Evolutionary conservation across 2,329 filamentous ascomycete genomes (phyloP).

Genomic region (Aspergillus eucalypticola): DNA sequence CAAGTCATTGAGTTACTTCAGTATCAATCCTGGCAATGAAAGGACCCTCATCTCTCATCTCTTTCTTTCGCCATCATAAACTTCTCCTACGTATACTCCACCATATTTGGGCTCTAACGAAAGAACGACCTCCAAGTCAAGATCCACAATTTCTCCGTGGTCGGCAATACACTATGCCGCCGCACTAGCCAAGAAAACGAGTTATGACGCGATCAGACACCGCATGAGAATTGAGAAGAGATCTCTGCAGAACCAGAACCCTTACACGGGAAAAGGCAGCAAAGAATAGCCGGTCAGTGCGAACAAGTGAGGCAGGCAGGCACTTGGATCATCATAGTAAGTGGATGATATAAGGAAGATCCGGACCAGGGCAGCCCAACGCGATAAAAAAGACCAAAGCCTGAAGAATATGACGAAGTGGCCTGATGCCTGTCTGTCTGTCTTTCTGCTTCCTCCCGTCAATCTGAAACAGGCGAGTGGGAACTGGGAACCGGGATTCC

Average conservation of each 20-base stretch:
- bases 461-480: background rate
- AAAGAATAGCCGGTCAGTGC: background rate
- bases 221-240: background rate
- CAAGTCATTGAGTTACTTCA: too few species aligned
- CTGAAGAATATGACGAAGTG: conserved; percentile 1
- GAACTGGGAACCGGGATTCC: background rate
- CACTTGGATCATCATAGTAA: background rate
- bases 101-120: background rate
- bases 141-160: conserved; percentile 7
- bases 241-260: background rate
- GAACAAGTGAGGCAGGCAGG: background rate
- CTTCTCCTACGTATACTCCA: background rate
- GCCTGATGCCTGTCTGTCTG: background rate
- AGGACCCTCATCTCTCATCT: background rate
- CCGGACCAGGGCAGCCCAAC: background rate
- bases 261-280: too few species aligned
- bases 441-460: background rate
- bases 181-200: background rate
- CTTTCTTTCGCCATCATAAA: background rate
- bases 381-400: background rate
- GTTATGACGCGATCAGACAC: background rate
- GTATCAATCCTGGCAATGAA: background rate
- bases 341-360: background rate
- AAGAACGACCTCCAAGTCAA: background rate
- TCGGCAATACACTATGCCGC: conserved; percentile 3